Evolutionary conservation across 768 basidiomycete genomes (phyloP), one percentile per base, ranked within the genome.

Genomic region (Scleroderma bovista): DNA sequence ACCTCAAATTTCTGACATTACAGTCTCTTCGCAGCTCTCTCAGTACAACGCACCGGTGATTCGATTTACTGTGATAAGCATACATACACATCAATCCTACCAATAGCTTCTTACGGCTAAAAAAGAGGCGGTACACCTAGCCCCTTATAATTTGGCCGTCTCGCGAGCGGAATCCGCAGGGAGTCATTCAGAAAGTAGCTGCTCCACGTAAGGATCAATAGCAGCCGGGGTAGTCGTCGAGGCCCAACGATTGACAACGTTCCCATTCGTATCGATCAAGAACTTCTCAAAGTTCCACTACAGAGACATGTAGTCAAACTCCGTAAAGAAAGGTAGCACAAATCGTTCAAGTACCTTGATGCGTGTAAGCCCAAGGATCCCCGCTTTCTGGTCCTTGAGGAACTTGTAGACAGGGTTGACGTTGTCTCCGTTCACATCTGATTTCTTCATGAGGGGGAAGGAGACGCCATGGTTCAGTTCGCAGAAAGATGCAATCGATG

Each of bases 281-380:
- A 93, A 94, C 66, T 90, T 90, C 68, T 90, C 88, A 66, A 92
- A 92, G 68, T 93, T 93, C 91, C 90, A 93, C 85, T 88, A 50
- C 31, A 38, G 42, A 16, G 23, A 16, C 7, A 2, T 19, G 13
- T 24, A 17, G 31, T 55, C 6, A 56, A 37, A 37, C n/a, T 9
- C 16, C 32, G 32, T 12, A 22, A 39, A 38, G 3, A 37, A 23
- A 3, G 33, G 44, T 23, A 43, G 3, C 26, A 29, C 38, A 3
- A 13, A 16, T 31, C 24, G 37, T 16, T n/a, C 19, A 64, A 72
- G 12, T 41, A 84, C 87, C 80, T 90, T 89, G 70, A 90, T 87
- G 37, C 85, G 74, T 1, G 77, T 73, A 43, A 88, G 68, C 16
- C 88, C 86, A 44, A 90, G 60, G 20, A 91, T 55, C 3, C 87